phyloP scores from a whole-genome alignment of 2,329 filamentous ascomycete species.

The Ramularia endophylla region DNA sequence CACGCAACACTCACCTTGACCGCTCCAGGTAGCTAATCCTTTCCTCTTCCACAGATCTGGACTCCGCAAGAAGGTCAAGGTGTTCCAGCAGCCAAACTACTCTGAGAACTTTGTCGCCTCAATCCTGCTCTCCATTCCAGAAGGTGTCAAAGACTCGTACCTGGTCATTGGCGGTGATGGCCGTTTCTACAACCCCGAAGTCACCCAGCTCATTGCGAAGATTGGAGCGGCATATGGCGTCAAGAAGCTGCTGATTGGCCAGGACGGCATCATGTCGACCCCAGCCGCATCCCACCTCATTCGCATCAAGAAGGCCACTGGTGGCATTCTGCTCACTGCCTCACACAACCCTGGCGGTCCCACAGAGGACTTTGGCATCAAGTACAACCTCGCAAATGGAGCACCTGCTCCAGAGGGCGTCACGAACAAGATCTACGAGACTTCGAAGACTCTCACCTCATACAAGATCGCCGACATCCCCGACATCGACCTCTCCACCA shows the following conservation, averaged over 20 bases:
- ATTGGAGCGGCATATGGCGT: constrained; percentile 96
- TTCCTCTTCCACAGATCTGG: constrained; percentile 64
- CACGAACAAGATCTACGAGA: constrained; percentile 96
- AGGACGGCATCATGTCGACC: constrained; percentile 93
- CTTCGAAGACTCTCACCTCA: constrained; percentile 79
- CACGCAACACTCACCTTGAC: constrained; percentile 5
- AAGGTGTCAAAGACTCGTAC: constrained; percentile 80
- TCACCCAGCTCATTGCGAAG: constrained; percentile 94
- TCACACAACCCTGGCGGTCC: constrained; percentile 99
- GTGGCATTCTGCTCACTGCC: constrained; percentile 92
- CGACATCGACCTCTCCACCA: constrained; percentile 73
- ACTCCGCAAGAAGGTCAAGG: constrained; percentile 97
- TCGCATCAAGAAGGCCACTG: constrained; percentile 87
- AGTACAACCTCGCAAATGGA: constrained; percentile 97
- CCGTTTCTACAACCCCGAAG: constrained; percentile 94
- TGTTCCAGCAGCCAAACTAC: constrained; percentile 94
- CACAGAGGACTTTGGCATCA: constrained; percentile 96
- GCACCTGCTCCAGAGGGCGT: constrained; percentile 93
- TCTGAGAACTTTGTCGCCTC: constrained; percentile 92
- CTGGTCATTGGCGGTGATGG: constrained; percentile 98
- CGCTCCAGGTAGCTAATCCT: neutral
- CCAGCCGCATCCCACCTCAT: constrained; percentile 96
- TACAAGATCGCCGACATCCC: constrained; percentile 91
- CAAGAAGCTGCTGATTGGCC: constrained; percentile 96
- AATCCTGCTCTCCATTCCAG: constrained; percentile 92